Evolutionary conservation across 2,329 filamentous ascomycete genomes (phyloP), one percentile per base, ranked within the genome.

Genomic region (Colletotrichum sp.): DNA sequence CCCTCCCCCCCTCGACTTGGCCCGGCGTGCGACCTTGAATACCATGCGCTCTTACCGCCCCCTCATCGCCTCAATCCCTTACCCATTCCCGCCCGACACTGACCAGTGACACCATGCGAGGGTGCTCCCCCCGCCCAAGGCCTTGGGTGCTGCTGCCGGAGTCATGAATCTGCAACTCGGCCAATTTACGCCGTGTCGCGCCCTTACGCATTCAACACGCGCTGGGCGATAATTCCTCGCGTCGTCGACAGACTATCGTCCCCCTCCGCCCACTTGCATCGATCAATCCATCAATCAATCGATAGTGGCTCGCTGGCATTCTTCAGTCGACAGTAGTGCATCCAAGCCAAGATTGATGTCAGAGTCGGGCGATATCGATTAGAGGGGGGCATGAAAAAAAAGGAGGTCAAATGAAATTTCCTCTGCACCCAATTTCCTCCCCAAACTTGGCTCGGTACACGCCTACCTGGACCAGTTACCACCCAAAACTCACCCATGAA

Each of bases 141-240:
- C 39, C 39, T 49, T 49, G 39, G 39, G 70, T 49, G 34, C 55
- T 16, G 32, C 34, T n/a, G 39, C 57, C 30, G 60, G 36, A 32
- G 52, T 66, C 44, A 65, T 72, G 44, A 36, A 73, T 52, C 70
- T 73, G 64, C 69, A 73, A 73, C 57, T 64, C 57, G 63, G 63
- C 69, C 63, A 68, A 75, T 72, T 67, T 72, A 32, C 73, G 69
- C 69, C 63, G 57, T 68, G 69, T 73, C 69, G 73, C 73, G 73
- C 70, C 69, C 68, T 30, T 10, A 32, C 24, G 8, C 36, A 18
- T 24, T 32, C 26, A n/a, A 62, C 26, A 36, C 57, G 67, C 67
- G 67, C 57, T 49, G 67, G 67, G 55, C 68, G 68, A 62, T 26
- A 28, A 39, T 39, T 52, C 32, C 21, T 36, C 39, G 65, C 62